Conservation (phyloP, 1,139 yeast species). For the Taphrina pruni region DNA sequence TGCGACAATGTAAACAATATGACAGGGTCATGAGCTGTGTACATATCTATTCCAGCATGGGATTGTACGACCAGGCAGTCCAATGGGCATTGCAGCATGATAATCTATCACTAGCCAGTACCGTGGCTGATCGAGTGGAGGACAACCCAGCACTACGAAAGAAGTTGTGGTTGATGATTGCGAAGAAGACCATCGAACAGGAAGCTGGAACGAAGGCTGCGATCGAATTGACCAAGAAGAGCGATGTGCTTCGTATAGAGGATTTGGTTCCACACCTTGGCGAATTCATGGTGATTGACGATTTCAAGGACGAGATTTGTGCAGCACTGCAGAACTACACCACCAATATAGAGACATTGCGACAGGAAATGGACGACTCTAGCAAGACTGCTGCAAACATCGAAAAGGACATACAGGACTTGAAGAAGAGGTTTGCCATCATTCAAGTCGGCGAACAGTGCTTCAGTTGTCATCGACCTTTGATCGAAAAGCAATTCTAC, state of each 20-base stretch:
- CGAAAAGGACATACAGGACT: constrained; percentile 62
- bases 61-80: constrained; percentile 80
- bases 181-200: constrained; percentile 62
- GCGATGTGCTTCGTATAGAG: constrained; percentile 70
- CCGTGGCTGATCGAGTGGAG: constrained; percentile 61
- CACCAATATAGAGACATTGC: constrained; percentile 64
- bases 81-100: constrained; percentile 69
- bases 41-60: constrained; percentile 69
- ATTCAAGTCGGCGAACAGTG: constrained; percentile 89
- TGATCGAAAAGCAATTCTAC: constrained; percentile 74
- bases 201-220: constrained; percentile 50
- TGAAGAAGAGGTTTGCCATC: constrained; percentile 59
- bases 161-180: constrained; percentile 73
- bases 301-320: constrained; percentile 82
- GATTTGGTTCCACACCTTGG: constrained; percentile 80
- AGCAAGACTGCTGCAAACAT: constrained; percentile 67
- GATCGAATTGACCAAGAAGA: constrained; percentile 57
- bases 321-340: constrained; percentile 77
- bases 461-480: constrained; percentile 67
- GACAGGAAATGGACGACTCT: constrained; percentile 79
- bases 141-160: constrained; percentile 63
- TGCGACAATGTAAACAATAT: constrained; percentile 72
- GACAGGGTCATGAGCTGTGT: constrained; percentile 70
- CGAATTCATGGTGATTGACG: constrained; percentile 78
- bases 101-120: constrained; percentile 65